Evolutionary conservation across 192 early-diverging fungal species (phyloP), one percentile per base, ranked within the genome.

Genomic region (Backusella tarrabulga): DNA sequence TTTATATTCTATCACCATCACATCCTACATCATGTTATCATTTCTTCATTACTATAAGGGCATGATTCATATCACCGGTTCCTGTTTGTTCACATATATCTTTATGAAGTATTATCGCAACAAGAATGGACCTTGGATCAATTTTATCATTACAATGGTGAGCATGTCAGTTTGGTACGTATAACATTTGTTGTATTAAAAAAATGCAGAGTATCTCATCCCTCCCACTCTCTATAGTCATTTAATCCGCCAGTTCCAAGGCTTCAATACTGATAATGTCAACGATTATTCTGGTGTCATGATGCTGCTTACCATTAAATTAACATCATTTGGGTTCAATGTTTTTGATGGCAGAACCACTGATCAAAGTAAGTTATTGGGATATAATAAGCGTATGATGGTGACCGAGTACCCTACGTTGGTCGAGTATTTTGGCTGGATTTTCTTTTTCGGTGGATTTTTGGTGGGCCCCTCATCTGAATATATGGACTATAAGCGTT

Each of bases 221-320:
- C 9, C 6, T 63, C 4, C 3, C 9, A n/a, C 23, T 14, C 12
- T 60, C 9, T 8, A 29, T 63, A 63, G 56, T 11, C 56, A 63
- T 32, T 73, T 40, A 46, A 21, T 40, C 71, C 86, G 89, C 17
- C 88, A 90, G 66, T 56, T 81, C 21, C 66, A 85, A 38, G 78
- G 85, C 67, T 77, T 81, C 11, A 44, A 66, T 54, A 78, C 79
- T 9, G 81, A 86, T 70, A 87, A 87, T 17, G 81, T 80, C 15
- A 87, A 94, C 79, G 97, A 99, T 84, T 86, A 93, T 70, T 94
- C 97, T 9, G 93, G 95, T 15, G 93, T 95, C 3, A 94, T 96
- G 85, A 99, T 99, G 97, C 87, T 97, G 15, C 85, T 97, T 56
- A 92, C 95, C n/a, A 96, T 97, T 75, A 97, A 97, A 78, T 79